These are phyloP conservation scores for Trichoderma koningiopsis DNA, from an alignment of 2,329 filamentous ascomycete genomes.

Conservation along the genomic window DNA sequence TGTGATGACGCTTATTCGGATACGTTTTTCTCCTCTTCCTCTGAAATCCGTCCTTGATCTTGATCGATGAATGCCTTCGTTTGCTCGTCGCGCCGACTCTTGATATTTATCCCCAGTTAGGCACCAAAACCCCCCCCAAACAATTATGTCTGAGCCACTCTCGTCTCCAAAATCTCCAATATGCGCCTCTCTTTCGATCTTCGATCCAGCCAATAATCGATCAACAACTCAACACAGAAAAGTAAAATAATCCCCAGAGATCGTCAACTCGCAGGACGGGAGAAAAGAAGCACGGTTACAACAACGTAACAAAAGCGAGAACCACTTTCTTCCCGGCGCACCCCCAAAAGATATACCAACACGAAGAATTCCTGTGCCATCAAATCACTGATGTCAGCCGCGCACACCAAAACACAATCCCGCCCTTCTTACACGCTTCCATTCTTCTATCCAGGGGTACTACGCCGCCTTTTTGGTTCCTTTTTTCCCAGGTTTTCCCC, in stretches of 20 bases:
- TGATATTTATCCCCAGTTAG: slow-evolving; percentile 21
- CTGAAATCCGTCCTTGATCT: neutral
- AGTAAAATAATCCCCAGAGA: neutral
- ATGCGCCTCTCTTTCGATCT: neutral
- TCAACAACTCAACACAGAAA: neutral
- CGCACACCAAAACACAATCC: neutral
- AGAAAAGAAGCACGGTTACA: neutral
- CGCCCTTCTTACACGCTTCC: neutral
- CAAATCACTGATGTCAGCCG: neutral
- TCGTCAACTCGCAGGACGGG: neutral
- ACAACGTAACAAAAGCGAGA: neutral
- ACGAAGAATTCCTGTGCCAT: neutral
- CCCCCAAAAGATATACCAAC: neutral
- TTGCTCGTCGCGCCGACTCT: neutral
- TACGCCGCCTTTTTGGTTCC: neutral
- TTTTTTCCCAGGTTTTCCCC: neutral
- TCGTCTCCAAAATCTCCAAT: slow-evolving; percentile 12
- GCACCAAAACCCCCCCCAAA: neutral
- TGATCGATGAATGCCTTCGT: neutral
- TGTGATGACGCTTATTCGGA: neutral
- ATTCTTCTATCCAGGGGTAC: neutral
- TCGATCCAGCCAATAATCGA: slow-evolving; percentile 2
- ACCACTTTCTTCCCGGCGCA: neutral
- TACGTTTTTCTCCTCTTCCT: neutral
- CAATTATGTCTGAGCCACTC: neutral